Evolutionary conservation across 2,329 filamentous ascomycete species (phyloP).

Genomic region (Arthrobotrys sinensis): DNA sequence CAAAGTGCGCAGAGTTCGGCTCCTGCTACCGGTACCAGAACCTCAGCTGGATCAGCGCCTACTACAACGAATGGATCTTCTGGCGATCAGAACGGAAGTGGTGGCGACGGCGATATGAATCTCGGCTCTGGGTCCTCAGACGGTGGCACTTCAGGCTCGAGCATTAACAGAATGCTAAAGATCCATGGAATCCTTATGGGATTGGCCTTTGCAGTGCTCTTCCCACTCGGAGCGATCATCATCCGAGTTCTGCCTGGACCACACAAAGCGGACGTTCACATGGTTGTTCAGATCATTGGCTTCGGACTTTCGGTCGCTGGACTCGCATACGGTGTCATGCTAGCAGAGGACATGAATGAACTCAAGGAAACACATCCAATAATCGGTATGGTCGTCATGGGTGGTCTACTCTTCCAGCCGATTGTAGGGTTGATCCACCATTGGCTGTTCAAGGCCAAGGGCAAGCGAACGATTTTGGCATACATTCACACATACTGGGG

Average conservation of each 20-base stretch:
- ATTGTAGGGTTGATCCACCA: conserved; percentile 75
- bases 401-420: conserved; percentile 74
- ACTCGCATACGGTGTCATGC: conserved; percentile 73
- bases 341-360: conserved; percentile 64
- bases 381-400: conserved; percentile 73
- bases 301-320: conserved; percentile 75
- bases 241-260: conserved; percentile 74
- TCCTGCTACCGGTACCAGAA: conserved; percentile 7
- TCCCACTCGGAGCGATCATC: conserved; percentile 74
- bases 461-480: conserved; percentile 71
- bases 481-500: conserved; percentile 77
- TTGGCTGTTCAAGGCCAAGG: conserved; percentile 70
- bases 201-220: conserved; percentile 74
- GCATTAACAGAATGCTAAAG: conserved; percentile 31
- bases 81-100: neutral
- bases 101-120: conserved; percentile 32
- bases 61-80: conserved; percentile 6
- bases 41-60: neutral
- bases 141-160: neutral
- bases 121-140: conserved; percentile 29
- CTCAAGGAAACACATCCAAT: conserved; percentile 72
- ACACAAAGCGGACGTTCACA: conserved; percentile 69
- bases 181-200: conserved; percentile 72
- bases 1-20: conserved; percentile 14
- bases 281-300: conserved; percentile 72